These are phyloP conservation scores for Trypanosoma lewisi DNA, from an alignment of 208 protist genomes.

Conservation along the genomic window DNA sequence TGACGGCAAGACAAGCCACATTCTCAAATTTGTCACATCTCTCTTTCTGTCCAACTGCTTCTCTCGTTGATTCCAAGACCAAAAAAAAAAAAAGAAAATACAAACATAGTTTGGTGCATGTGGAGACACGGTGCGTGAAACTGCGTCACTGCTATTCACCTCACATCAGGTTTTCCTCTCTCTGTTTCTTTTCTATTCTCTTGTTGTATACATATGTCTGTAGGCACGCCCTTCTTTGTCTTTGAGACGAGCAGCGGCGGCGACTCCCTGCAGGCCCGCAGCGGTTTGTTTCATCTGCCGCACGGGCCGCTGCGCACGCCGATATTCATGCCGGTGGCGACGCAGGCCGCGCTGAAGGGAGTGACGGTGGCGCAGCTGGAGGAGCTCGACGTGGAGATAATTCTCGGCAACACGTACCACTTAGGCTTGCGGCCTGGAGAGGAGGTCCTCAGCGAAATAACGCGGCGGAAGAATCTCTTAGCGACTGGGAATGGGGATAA, in stretches of 20 bases:
- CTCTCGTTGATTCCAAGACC: no score
- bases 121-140: no score
- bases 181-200: neutral
- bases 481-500: neutral
- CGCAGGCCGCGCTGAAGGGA: conserved; percentile 97
- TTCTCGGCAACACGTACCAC: conserved; percentile 99
- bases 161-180: no score
- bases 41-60: no score
- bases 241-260: conserved; percentile 68
- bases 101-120: no score
- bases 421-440: conserved; percentile 94
- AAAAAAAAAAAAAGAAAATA: no score
- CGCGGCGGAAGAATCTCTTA: conserved; percentile 56
- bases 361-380: conserved; percentile 93
- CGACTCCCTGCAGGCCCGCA: conserved; percentile 78
- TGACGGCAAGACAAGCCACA: no score
- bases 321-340: conserved; percentile 98
- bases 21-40: no score
- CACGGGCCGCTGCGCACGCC: conserved; percentile 90
- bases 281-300: conserved; percentile 87
- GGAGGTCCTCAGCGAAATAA: conserved; percentile 73
- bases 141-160: no score
- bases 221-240: conserved; percentile 42
- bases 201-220: neutral
- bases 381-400: conserved; percentile 94